Conservation (phyloP, 805 yeast species). For the Allodekkera sacchari region DNA sequence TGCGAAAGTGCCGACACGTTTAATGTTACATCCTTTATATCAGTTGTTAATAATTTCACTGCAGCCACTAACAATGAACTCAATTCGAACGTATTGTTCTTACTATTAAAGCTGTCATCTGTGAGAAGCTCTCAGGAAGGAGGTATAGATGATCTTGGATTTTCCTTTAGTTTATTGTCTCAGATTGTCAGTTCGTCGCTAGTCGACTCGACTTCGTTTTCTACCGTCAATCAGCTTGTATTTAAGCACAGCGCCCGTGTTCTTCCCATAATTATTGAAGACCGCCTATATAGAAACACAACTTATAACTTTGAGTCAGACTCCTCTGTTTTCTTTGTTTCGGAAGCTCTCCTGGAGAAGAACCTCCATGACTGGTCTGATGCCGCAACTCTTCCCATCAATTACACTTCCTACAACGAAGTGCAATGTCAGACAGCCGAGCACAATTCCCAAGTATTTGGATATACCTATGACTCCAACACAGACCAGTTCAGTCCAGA, state of each 20-base stretch:
- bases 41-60: constrained; percentile 27
- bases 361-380: background rate
- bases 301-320: constrained; percentile 20
- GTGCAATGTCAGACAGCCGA: background rate
- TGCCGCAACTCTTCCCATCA: constrained; percentile 1
- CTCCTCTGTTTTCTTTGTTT: constrained; percentile 3
- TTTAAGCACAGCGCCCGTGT: constrained; percentile 27
- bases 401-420: background rate
- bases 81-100: constrained; percentile 33
- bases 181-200: constrained; percentile 4
- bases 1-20: constrained; percentile 12
- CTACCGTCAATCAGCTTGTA: constrained; percentile 21
- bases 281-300: constrained; percentile 20
- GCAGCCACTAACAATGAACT: constrained; percentile 35
- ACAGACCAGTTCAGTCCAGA: constrained; percentile 29
- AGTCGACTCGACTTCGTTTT: constrained; percentile 1
- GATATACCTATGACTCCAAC: constrained; percentile 29
- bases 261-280: constrained; percentile 26
- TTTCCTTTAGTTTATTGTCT: background rate
- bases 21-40: constrained; percentile 19
- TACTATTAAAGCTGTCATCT: constrained; percentile 31
- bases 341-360: background rate
- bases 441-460: constrained; percentile 5
- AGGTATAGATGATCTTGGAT: constrained; percentile 6
- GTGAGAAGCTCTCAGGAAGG: constrained; percentile 6